Evolutionary conservation across 306 rosid genomes (phyloP), one percentile per base, ranked within the genome.

Genomic region (Arachis hypogaea): DNA sequence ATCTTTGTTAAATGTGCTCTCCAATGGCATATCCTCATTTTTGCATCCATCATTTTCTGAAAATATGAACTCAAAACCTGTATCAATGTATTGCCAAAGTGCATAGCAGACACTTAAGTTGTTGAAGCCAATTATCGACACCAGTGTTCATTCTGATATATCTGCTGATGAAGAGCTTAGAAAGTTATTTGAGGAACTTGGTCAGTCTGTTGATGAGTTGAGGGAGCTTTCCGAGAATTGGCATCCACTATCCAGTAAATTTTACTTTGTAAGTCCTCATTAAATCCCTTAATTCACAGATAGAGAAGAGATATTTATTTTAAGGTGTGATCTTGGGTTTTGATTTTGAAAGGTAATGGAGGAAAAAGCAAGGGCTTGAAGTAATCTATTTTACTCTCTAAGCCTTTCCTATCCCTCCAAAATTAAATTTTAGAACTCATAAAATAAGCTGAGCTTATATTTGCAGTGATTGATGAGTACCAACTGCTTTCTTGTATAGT

Each of bases 191-290:
- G 83, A 88, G 81, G 92, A 90, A 75, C 82, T 92, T 42, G 30
- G 69, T 63, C 85, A 70, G n/a, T 69, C 83, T 66, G 70, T 90
- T 46, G 91, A 84, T 69, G 94, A 90, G 78, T 77, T 88, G 77
- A 79, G 78, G 63, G 88, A 84, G 72, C 89, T 85, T 62, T 71
- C 85, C 55, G 85, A 78, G 78, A 85, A 80, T 75, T 86, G 88
- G 92, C 92, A 85, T 51, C 86, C 81, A 40, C 72, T 92, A 69
- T 92, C 80, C n/a, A 92, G 94, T 83, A 92, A 88, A 88, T 78
- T 86, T 63, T 85, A 85, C 74, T 86, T 88, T 79, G 98, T 90
- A 85, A 86, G 98, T 89, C 68, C 28, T 61, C 67, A 46, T 64
- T 45, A 16, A 56, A 9, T n/a, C 67, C 36, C 28, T 16, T 49